Evolutionary conservation across 768 basidiomycete species (phyloP).

Genomic region (Lentinus tigrinus): DNA sequence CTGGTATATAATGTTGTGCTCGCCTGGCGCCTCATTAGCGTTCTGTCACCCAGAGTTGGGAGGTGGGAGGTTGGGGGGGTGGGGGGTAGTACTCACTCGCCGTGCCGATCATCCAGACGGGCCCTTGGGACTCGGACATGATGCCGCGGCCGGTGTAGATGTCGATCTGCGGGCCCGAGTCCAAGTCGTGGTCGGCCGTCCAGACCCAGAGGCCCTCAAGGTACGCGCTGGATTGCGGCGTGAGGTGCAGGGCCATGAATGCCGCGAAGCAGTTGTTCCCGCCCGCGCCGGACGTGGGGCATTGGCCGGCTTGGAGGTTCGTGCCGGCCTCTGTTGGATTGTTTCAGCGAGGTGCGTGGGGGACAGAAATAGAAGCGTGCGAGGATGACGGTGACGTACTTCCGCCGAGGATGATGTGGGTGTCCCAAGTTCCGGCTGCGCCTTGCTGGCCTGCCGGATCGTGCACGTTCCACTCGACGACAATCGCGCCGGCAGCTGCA

Average conservation of each 20-base stretch:
- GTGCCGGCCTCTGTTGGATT: slow-evolving; percentile 23
- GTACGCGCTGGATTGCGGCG: slow-evolving; percentile 37
- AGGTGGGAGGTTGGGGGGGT: no score
- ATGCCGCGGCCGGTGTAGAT: slow-evolving; percentile 70
- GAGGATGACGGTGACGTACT: slow-evolving; percentile 25
- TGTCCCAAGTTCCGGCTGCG: slow-evolving; percentile 52
- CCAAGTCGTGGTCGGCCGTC: slow-evolving; percentile 81
- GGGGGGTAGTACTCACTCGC: slow-evolving; percentile 34
- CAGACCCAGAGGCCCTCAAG: slow-evolving; percentile 71
- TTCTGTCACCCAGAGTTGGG: neutral
- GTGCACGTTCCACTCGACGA: slow-evolving; percentile 58
- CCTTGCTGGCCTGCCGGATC: slow-evolving; percentile 47
- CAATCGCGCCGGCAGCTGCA: slow-evolving; percentile 53
- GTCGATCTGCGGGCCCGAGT: slow-evolving; percentile 51
- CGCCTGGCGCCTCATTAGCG: slow-evolving; percentile 35
- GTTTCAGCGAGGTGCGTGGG: neutral
- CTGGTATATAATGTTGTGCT: slow-evolving; percentile 69
- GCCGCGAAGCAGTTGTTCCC: slow-evolving; percentile 58
- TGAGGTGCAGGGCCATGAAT: slow-evolving; percentile 65
- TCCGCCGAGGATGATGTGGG: slow-evolving; percentile 36
- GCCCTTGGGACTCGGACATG: slow-evolving; percentile 69
- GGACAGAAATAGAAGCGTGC: neutral
- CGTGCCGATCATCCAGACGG: slow-evolving; percentile 82
- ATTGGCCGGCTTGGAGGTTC: slow-evolving; percentile 34
- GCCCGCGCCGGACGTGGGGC: slow-evolving; percentile 29